These are phyloP conservation scores for Teratosphaeria destructans DNA, from an alignment of 2,329 filamentous ascomycete species.

Conservation along the genomic window DNA sequence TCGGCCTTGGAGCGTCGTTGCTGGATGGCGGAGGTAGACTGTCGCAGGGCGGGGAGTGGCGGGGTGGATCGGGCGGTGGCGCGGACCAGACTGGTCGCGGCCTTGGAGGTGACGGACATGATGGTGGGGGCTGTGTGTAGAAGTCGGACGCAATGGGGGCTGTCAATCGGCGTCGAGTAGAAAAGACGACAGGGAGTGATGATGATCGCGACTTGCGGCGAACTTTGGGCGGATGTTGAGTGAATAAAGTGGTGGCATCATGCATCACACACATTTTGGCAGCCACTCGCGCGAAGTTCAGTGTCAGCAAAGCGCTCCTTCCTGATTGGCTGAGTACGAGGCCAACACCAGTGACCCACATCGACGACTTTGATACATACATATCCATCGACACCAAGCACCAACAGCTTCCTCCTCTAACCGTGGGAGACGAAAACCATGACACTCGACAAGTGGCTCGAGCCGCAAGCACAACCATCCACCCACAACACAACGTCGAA, in stretches of 20 bases:
- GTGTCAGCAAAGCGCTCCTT: background rate
- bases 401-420: background rate
- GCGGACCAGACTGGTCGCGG: slow-evolving; percentile 37
- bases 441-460: background rate
- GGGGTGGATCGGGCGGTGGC: slow-evolving; percentile 29
- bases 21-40: slow-evolving; percentile 31
- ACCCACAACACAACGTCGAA: background rate
- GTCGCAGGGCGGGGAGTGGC: slow-evolving; percentile 34
- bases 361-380: background rate
- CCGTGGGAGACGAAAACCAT: background rate
- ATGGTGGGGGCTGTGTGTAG: slow-evolving; percentile 22
- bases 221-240: background rate
- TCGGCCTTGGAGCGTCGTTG: slow-evolving; percentile 32
- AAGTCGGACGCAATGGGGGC: slow-evolving; percentile 2
- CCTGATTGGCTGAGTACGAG: background rate
- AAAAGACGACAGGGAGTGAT: slow-evolving; percentile 1
- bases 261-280: background rate
- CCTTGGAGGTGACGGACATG: slow-evolving; percentile 41
- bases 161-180: background rate
- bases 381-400: background rate
- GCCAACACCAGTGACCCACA: background rate
- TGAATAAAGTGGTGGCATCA: background rate
- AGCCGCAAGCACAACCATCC: background rate
- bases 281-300: background rate
- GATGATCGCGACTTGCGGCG: background rate